Evolutionary conservation across 768 basidiomycete species (phyloP).

Genomic region (Scleroderma bovista): DNA sequence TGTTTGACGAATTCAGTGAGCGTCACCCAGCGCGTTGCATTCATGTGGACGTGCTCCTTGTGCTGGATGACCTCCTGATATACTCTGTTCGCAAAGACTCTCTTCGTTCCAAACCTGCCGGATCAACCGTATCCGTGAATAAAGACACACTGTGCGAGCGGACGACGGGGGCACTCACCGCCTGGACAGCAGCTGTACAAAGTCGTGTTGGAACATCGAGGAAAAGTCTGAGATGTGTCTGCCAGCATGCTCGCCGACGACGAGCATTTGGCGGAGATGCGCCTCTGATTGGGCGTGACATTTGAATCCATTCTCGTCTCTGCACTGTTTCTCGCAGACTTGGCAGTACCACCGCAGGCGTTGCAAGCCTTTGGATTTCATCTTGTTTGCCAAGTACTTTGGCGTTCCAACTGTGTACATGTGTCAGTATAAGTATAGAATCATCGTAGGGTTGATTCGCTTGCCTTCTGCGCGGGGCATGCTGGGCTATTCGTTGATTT

Average conservation of each 20-base stretch:
- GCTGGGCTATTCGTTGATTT: slow-evolving; percentile 17
- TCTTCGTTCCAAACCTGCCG: slow-evolving; percentile 83
- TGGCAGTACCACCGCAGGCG: slow-evolving; percentile 98
- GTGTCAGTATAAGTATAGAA: background rate
- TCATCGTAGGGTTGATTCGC: background rate
- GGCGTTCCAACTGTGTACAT: slow-evolving; percentile 67
- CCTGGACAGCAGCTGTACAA: slow-evolving; percentile 84
- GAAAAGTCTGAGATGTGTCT: slow-evolving; percentile 91
- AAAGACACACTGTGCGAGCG: too few species aligned
- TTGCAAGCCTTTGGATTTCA: slow-evolving; percentile 96
- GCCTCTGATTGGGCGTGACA: slow-evolving; percentile 85
- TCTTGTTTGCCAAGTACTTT: slow-evolving; percentile 88
- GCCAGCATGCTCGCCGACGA: slow-evolving; percentile 92
- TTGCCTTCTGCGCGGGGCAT: slow-evolving; percentile 87
- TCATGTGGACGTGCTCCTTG: slow-evolving; percentile 96
- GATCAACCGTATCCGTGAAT: background rate
- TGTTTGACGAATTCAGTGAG: slow-evolving; percentile 93
- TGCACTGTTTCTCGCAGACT: slow-evolving; percentile 97
- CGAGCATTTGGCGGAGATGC: slow-evolving; percentile 94
- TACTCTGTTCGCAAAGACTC: slow-evolving; percentile 89
- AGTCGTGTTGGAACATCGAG: slow-evolving; percentile 82
- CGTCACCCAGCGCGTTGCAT: slow-evolving; percentile 95
- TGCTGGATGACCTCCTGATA: slow-evolving; percentile 98
- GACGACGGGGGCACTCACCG: slow-evolving; percentile 41
- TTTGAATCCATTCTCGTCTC: slow-evolving; percentile 99